Percentiles rank a stretch among this genome's conserved stretches.
These are phyloP conservation scores for Karstenula rhodostoma DNA, from an alignment of 2,329 filamentous ascomycete genomes.

Conservation along the genomic window DNA sequence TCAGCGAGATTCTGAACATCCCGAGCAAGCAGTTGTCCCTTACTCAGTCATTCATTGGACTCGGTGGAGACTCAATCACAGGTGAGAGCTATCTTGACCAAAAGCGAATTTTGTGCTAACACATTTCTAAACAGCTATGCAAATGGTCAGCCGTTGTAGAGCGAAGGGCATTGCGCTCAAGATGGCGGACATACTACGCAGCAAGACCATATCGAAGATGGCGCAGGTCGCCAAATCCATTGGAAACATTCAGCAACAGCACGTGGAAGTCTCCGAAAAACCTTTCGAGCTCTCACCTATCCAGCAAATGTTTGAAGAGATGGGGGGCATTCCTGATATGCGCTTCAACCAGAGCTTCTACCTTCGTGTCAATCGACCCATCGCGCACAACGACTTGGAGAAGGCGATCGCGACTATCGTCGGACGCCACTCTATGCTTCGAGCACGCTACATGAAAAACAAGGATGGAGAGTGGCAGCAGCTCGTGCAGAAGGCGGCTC, in stretches of 20 bases:
- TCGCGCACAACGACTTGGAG: background rate
- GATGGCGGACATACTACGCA: conserved; percentile 18
- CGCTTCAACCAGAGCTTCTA: conserved; percentile 11
- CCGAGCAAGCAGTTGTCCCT: conserved; percentile 2
- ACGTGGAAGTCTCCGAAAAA: conserved; percentile 13
- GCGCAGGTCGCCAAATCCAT: conserved; percentile 2
- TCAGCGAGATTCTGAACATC: conserved; percentile 2
- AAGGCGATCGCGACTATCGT: conserved; percentile 16
- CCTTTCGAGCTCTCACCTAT: conserved; percentile 24
- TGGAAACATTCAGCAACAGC: background rate
- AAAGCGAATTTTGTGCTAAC: no score
- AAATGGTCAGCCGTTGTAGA: background rate
- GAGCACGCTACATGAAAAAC: conserved; percentile 19
- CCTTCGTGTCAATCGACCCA: background rate
- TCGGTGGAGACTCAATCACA: conserved; percentile 5
- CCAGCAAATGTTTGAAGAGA: conserved; percentile 21
- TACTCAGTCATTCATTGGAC: conserved; percentile 2
- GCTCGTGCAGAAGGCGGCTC: conserved; percentile 6
- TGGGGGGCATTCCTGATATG: conserved; percentile 8
- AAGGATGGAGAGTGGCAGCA: conserved; percentile 26
- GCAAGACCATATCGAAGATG: conserved; percentile 5
- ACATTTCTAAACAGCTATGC: background rate
- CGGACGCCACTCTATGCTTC: conserved; percentile 26
- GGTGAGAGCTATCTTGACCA: no score
- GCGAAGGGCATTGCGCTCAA: conserved; percentile 7